Conservation (phyloP, 768 basidiomycete species). For the Boletus speciosus region DNA sequence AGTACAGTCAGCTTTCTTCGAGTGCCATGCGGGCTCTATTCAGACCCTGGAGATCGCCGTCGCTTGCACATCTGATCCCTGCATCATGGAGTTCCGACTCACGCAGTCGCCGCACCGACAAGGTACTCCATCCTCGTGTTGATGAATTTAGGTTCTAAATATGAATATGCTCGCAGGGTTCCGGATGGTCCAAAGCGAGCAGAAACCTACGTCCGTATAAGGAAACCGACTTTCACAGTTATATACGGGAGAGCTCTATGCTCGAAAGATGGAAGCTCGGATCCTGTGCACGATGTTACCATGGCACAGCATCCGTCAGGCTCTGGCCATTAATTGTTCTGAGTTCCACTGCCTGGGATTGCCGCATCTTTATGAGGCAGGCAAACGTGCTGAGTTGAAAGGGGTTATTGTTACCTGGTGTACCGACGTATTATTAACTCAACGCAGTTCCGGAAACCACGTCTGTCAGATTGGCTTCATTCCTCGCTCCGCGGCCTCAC, state of each 20-base stretch:
- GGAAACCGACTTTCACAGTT: not conserved
- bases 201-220: not conserved
- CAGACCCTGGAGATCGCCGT: conserved; percentile 22
- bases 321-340: not conserved
- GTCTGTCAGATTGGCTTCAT: not conserved
- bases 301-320: not conserved
- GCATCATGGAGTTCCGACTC: conserved; percentile 21
- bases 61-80: conserved; percentile 20
- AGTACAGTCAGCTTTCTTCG: conserved; percentile 12
- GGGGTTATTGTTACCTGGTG: not conserved
- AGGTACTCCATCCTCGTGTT: conserved; percentile 11
- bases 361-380: not conserved
- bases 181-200: conserved; percentile 19
- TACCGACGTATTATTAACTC: too few species aligned
- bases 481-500: not conserved
- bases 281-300: not conserved
- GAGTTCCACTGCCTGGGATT: not conserved
- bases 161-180: conserved; percentile 9
- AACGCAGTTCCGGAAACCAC: not conserved
- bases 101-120: conserved; percentile 15
- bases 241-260: not conserved
- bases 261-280: not conserved
- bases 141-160: not conserved
- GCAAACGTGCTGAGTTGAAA: not conserved
- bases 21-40: conserved; percentile 13